phyloP scores from a whole-genome alignment of 129 eudicot species.

The Sambucus nigra region DNA sequence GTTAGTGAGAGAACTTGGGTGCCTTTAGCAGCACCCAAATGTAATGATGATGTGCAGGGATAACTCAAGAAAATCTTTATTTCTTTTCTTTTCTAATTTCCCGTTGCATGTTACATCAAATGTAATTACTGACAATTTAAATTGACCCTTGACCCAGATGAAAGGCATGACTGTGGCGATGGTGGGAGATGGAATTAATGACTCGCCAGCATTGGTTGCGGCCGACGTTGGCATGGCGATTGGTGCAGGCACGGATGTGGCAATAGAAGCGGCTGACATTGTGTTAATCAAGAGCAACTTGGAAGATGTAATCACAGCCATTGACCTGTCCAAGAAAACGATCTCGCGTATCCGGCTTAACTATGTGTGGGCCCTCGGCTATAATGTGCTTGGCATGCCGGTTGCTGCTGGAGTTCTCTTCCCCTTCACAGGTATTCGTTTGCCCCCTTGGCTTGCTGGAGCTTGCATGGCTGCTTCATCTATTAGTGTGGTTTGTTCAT shows the following conservation, averaged over 20 bases:
- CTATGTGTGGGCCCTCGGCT: slow-evolving; percentile 96
- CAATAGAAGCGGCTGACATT: slow-evolving; percentile 94
- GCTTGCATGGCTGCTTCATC: slow-evolving; percentile 99
- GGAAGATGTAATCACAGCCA: slow-evolving; percentile 89
- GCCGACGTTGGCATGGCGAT: slow-evolving; percentile 96
- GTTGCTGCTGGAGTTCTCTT: slow-evolving; percentile 81
- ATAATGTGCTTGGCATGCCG: slow-evolving; percentile 86
- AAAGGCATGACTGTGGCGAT: slow-evolving; percentile 77
- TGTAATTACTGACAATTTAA: not conserved
- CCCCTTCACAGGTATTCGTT: slow-evolving; percentile 75
- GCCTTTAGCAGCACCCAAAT: not conserved
- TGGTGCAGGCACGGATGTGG: slow-evolving; percentile 96
- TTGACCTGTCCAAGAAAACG: slow-evolving; percentile 78
- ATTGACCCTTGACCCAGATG: slow-evolving; percentile 28
- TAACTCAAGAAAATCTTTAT: too few relatives aligned
- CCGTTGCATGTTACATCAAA: not conserved
- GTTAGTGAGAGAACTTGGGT: not conserved
- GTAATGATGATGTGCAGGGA: not conserved
- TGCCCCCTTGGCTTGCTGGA: slow-evolving; percentile 98
- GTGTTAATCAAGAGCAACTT: slow-evolving; percentile 72
- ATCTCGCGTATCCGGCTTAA: slow-evolving; percentile 63
- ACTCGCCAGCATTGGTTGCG: slow-evolving; percentile 93
- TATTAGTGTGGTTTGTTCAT: slow-evolving; percentile 88
- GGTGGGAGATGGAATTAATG: slow-evolving; percentile 98
- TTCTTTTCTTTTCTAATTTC: too few relatives aligned